Percentiles rank a stretch among this genome's conserved stretches.
Conservation (phyloP, 1,139 yeast species). For the Petasospora rhodanensis region DNA sequence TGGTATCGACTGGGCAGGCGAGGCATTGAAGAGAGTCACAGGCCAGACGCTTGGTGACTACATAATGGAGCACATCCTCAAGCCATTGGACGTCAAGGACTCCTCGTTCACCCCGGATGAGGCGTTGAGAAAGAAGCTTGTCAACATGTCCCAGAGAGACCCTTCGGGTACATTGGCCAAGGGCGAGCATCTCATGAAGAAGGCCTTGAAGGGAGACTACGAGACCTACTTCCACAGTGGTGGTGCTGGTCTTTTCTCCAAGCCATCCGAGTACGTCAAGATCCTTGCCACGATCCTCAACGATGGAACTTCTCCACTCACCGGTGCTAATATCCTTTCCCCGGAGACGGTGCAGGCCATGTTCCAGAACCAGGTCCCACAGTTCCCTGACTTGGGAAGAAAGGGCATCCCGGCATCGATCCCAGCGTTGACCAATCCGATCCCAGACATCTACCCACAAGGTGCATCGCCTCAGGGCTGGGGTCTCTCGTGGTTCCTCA, state of each 20-base stretch:
- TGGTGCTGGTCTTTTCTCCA: conserved; percentile 35
- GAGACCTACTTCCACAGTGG: conserved; percentile 28
- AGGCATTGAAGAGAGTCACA: conserved; percentile 39
- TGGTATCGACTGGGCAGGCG: conserved; percentile 51
- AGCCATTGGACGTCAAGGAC: conserved; percentile 35
- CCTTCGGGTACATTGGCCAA: conserved; percentile 10
- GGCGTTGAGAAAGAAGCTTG: conserved; percentile 15
- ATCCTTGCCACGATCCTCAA: conserved; percentile 33
- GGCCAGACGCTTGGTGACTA: conserved; percentile 42
- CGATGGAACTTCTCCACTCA: conserved; percentile 30
- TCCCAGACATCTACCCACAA: conserved; percentile 18
- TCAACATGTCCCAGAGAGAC: conserved; percentile 16
- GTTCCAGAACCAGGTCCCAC: conserved; percentile 21
- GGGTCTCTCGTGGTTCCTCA: conserved; percentile 24
- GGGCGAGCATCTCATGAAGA: conserved; percentile 10
- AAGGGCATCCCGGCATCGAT: conserved; percentile 5
- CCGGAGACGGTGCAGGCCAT: conserved; percentile 26
- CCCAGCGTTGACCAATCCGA: conserved; percentile 13
- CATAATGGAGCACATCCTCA: conserved; percentile 36
- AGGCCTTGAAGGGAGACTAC: conserved; percentile 12
- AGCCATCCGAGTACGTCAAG: conserved; percentile 32
- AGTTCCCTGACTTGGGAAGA: conserved; percentile 17
- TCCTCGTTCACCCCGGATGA: conserved; percentile 17
- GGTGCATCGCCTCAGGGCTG: conserved; percentile 23
- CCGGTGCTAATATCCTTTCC: conserved; percentile 28